A percentile compares a stretch with the other conserved stretches of the same genome.
phyloP scores from a whole-genome alignment of 768 basidiomycete species.

The Naematelia aurantialba region DNA sequence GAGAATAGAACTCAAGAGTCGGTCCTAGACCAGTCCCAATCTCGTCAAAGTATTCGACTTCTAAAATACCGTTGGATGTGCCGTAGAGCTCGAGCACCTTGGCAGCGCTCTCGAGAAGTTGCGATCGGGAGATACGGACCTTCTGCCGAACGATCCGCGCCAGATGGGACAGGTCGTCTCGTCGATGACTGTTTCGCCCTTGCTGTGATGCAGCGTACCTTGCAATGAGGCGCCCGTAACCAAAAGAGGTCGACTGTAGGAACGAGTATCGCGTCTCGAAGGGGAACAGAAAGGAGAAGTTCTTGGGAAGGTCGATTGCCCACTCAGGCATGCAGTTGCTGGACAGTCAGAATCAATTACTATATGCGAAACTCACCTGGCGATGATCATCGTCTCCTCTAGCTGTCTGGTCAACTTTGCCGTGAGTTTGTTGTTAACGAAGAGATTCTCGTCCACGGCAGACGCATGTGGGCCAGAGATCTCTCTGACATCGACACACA shows the following conservation, averaged over 20 bases:
- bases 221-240: conserved; percentile 88
- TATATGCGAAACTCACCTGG: conserved; percentile 62
- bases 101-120: conserved; percentile 90
- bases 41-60: conserved; percentile 98
- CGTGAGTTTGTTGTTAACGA: conserved; percentile 95
- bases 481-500: conserved; percentile 61
- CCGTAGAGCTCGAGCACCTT: conserved; percentile 92
- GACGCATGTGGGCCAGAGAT: conserved; percentile 46
- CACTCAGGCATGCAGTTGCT: conserved; percentile 96
- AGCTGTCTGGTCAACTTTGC: conserved; percentile 96
- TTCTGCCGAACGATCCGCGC: conserved; percentile 92
- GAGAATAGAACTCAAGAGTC: conserved; percentile 96
- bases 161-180: conserved; percentile 87
- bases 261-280: conserved; percentile 97
- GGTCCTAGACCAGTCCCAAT: conserved; percentile 97
- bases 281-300: conserved; percentile 98
- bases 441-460: conserved; percentile 73
- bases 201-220: conserved; percentile 93
- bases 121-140: conserved; percentile 90
- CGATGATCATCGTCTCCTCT: conserved; percentile 98
- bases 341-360: not conserved
- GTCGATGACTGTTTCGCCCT: conserved; percentile 64
- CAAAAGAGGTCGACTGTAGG: conserved; percentile 95
- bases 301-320: conserved; percentile 90
- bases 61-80: conserved; percentile 84